Base-by-base conservation (phyloP, 2,329 filamentous ascomycete species). In the Phyllosticta ampelicida region DNA sequence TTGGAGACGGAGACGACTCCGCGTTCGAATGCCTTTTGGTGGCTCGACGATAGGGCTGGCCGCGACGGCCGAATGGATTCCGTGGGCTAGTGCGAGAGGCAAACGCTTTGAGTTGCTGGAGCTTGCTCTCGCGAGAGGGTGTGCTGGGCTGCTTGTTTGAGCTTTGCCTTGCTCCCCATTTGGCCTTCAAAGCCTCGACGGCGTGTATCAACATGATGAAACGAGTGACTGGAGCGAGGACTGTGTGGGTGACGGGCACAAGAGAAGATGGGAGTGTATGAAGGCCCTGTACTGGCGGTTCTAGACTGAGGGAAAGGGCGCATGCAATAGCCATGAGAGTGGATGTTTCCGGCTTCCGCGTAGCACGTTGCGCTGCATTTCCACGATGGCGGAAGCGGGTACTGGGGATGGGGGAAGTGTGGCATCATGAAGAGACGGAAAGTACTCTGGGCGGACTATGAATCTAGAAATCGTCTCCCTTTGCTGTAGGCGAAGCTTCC, bases 21-120 rank as follows among this genome's bases (percentile, higher is more conserved):
- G 36, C 13, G n/a, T 5, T 44, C 36, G 36, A 44, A n/a, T 18
- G 13, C 13, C n/a, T 16, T n/a, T 44, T 44, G 36, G 36, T 16
- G n/a, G 36, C 36, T 44, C 36, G 36, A 44, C 36, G 36, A n/a
- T 44, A n/a, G 36, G 16, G 36, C 16, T 44, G 36, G 36, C 36
- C 51, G 48, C 56, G 56, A 28, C 52, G 56, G 16, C 18, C n/a
- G 28, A 58, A 58, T 2, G 56, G 56, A 28, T 58, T 58, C 51
- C 54, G 52, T 16, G 56, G 56, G 26, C 26, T 54, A 20, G 56
- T 28, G 48, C 53, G 50, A 16, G 56, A 44, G 26, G 56, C 48
- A 29, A 58, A 54, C 3, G 56, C 54, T 29, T 52, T 58, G 51
- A 58, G 54, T 36, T 52, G 56, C 20, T 52, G 56, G 44, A 54